Base-by-base conservation (phyloP, 2,329 filamentous ascomycete species). In the Chaetomiaceae sp. region DNA sequence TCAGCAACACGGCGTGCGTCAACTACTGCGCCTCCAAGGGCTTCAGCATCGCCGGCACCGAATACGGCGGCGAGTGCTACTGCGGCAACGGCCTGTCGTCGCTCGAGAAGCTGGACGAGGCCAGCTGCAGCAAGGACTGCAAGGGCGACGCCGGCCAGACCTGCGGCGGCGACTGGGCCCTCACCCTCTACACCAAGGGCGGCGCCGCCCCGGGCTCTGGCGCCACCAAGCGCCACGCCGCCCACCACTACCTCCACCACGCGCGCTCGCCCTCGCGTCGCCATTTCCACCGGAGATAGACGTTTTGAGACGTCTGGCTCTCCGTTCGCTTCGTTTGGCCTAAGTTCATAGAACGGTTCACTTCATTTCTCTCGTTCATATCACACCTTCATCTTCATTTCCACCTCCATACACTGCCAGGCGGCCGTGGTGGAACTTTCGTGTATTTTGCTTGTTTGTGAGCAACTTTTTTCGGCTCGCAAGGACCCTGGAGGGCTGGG, bases 101-200 rank as follows among this genome's bases (percentile, higher is more conserved):
- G 34, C 68, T 65, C 22, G 59, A 65, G 38, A 63, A 65, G 51
- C 56, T 78, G 15, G 67, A 69, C 36, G 72, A 74, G 3, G 62
- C 58, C 7, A 53, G 57, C 11, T 81, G 78, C 62, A 60, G 61
- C 34, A 71, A 68, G 55, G 61, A 70, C 1, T 81, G 78, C 58
- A 67, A 70, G 42, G 76, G 74, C 18, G 70, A 77, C 52, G 50
- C 51, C 2, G 60, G 57, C 10, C 63, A 77, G 56, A 65, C 65
- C 6, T 81, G 78, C 54, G 78, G 77, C 38, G 76, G 75, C 14
- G 51, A 59, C 44, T 66, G 67, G 62, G 64, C 68, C 9, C 62
- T 76, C 40, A 70, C 63, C 47, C 65, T 75, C 45, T 77, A 69
- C 57, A 67, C 63, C 46, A 59, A 60, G 35, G 62, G 63, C 42